These are phyloP conservation scores for Lichenothelia convexa DNA, from an alignment of 495 filamentous ascomycete genomes.

Conservation along the genomic window DNA sequence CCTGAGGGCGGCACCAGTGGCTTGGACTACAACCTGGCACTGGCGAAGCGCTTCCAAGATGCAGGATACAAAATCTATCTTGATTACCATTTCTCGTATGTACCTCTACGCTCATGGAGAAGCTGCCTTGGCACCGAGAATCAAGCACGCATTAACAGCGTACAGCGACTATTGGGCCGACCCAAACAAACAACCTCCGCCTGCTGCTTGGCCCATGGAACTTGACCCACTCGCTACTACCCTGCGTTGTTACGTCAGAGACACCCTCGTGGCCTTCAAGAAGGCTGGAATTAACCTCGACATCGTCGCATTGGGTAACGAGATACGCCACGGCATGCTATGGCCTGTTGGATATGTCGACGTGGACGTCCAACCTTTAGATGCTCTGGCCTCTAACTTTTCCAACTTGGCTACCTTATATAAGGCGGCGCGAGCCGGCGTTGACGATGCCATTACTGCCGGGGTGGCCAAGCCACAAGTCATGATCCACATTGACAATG, in stretches of 20 bases:
- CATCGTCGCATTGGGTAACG: constrained; percentile 26
- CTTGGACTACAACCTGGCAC: constrained; percentile 13
- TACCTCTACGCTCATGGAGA: too few species aligned
- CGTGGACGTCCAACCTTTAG: constrained; percentile 14
- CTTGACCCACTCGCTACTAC: constrained; percentile 12
- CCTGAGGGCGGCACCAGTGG: constrained; percentile 15
- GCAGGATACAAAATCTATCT: constrained; percentile 20
- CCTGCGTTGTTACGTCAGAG: constrained; percentile 21
- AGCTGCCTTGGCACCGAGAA: not conserved
- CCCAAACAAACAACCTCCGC: constrained; percentile 20
- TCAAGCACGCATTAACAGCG: not conserved
- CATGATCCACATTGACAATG: constrained; percentile 31
- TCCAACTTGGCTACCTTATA: constrained; percentile 21
- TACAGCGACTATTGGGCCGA: constrained; percentile 24
- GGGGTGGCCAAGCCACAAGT: constrained; percentile 21
- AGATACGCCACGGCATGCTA: constrained; percentile 28
- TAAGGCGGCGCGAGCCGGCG: constrained; percentile 14
- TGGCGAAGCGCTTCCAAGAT: constrained; percentile 18
- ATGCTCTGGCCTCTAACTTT: constrained; percentile 17
- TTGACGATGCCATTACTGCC: constrained; percentile 6
- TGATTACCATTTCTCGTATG: constrained; percentile 9
- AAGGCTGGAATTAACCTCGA: constrained; percentile 18
- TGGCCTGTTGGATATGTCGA: constrained; percentile 25
- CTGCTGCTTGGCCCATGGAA: constrained; percentile 15
- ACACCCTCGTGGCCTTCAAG: constrained; percentile 21